phyloP scores from a whole-genome alignment of 257 asterid genomes.

The Solanum tacnaense region DNA sequence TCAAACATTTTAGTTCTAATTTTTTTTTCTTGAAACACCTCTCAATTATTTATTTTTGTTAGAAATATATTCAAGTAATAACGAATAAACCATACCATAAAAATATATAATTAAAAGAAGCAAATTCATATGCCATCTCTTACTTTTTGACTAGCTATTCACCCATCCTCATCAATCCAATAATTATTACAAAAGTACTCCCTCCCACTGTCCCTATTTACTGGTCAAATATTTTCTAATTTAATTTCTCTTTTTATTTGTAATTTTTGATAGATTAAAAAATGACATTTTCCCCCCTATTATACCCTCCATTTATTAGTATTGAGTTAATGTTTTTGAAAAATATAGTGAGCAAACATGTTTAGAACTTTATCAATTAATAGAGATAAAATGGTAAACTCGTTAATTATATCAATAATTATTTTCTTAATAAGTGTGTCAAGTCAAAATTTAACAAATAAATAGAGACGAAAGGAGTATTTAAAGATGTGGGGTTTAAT shows the following conservation, averaged over 20 bases:
- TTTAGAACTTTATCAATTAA: too few species aligned
- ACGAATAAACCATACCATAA: not conserved
- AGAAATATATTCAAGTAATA: not conserved
- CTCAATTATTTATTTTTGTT: not conserved
- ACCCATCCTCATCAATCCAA: not conserved
- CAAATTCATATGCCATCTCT: not conserved
- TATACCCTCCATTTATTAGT: too few species aligned
- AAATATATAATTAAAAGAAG: not conserved
- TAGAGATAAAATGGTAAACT: too few species aligned
- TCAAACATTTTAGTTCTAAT: not conserved
- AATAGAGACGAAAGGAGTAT: rapidly evolving
- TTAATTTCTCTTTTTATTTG: too few species aligned
- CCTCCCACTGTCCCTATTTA: not conserved
- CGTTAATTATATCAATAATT: too few species aligned
- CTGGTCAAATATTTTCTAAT: too few species aligned
- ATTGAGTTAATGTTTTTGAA: too few species aligned
- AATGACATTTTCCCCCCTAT: rapidly evolving
- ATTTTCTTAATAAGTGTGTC: too few species aligned
- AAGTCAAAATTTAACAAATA: too few species aligned
- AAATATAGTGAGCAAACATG: not conserved
- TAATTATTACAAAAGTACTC: not conserved
- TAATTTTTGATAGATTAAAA: too few species aligned
- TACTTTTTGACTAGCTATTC: not conserved
- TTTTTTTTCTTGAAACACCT: not conserved
- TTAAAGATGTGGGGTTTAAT: not conserved